Evolutionary conservation across 2,329 filamentous ascomycete species (phyloP), one percentile per base, ranked within the genome.

Genomic region (Fusarium stilboides): DNA sequence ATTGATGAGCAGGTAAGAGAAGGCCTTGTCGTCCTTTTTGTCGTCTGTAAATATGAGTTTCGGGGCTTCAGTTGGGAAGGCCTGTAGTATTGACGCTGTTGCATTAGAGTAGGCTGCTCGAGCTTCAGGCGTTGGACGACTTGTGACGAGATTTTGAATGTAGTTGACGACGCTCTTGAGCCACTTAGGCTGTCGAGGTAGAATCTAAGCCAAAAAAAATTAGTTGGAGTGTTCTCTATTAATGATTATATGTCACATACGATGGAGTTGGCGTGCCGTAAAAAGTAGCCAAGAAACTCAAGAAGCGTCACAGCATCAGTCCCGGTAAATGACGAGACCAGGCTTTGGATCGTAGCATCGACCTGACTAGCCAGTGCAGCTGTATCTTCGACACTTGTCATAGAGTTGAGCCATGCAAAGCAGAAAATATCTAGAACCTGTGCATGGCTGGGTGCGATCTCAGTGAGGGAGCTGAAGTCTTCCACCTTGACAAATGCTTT

Each of bases 1-100:
- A 69, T 87, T 90, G 56, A 91, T 77, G 58, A 92, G 84, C 6
- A 92, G 80, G 71, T 89, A 91, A 2, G 87, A 85, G 64, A 88
- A 87, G 0, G 88, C 85, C 63, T 87, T 89, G 34, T 83, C 80
- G 3, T 79, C 74, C 26, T 76, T 75, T 19, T 73, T 76, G 6
- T 80, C 74, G 55, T 84, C 80, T 9, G 80, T 78, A 78, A 92
- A 92, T 3, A 92, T 79, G 5, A 88, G 75, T 10, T 74, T 72
- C 0, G 86, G 79, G 3, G 82, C 82, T 6, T 79, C 76, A 2
- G 74, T 69, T 3, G 86, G 87, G 67, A 88, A 91, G 3, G 79
- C 77, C 60, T 88, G 84, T 8, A 92, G 81, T 15, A 92, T 79
- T 4, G 86, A 82, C 4, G 88, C 87, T 5, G 87, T 81, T 20